phyloP scores from a whole-genome alignment of 176 grass and related monocot genomes.

The Musa beccarii region DNA sequence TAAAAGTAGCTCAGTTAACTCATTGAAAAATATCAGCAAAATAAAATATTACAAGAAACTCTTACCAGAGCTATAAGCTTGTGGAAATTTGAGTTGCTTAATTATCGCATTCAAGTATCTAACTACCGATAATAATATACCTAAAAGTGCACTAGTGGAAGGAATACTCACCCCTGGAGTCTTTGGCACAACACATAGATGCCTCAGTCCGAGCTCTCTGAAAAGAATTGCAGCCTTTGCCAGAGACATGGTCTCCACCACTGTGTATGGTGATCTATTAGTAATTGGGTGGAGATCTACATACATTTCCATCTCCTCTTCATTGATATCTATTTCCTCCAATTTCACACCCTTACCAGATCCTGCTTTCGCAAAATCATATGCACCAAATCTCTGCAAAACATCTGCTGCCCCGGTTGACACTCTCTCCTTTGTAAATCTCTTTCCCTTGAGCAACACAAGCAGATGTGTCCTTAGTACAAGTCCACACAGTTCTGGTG shows the following conservation, averaged over 20 bases:
- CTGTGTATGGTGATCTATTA: slow-evolving; percentile 57
- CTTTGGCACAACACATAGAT: slow-evolving; percentile 58
- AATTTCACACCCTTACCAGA: slow-evolving; percentile 44
- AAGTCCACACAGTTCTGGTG: slow-evolving; percentile 53
- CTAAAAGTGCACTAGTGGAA: background rate
- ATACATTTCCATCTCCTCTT: slow-evolving; percentile 62
- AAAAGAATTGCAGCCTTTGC: slow-evolving; percentile 53
- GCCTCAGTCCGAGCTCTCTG: slow-evolving; percentile 48
- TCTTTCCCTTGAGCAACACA: slow-evolving; percentile 39
- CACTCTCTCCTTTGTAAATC: slow-evolving; percentile 33
- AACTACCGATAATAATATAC: no score
- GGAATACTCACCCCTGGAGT: slow-evolving; percentile 37
- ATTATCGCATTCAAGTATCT: no score
- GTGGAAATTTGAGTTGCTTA: no score
- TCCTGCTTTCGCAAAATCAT: slow-evolving; percentile 62
- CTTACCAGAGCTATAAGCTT: no score
- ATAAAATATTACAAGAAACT: no score
- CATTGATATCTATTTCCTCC: slow-evolving; percentile 35
- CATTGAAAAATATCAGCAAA: no score
- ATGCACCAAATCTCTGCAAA: slow-evolving; percentile 35
- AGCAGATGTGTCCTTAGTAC: slow-evolving; percentile 55
- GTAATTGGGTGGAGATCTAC: slow-evolving; percentile 57
- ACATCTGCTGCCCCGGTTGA: slow-evolving; percentile 31
- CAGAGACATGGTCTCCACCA: slow-evolving; percentile 60
- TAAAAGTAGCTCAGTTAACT: no score